Evolutionary conservation across 179 eudicot species (phyloP), one percentile per base, ranked within the genome.

Genomic region (Sideroxylon spinosum): DNA sequence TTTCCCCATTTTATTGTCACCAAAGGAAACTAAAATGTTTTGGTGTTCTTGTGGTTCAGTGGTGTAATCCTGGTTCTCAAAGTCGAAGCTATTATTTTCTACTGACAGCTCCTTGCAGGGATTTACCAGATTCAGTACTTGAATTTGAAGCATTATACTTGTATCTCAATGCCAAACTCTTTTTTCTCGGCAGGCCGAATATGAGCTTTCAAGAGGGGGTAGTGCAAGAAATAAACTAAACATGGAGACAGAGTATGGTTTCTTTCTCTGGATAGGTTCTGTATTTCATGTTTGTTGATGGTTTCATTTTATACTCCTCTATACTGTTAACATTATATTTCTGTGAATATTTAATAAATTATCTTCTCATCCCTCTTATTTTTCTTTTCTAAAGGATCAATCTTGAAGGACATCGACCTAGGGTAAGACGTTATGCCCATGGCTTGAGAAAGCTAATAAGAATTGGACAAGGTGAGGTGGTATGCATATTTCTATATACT

Each of bases 351-450:
- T 65, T 19, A 76, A 19, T 37, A 9, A 17, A 52, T 56, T 68
- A 59, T 80, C 64, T 32, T 29, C 61, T 68, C 0, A 67, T 32
- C 69, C 61, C 32, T 46, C 64, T 80, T 79, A 80, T 69, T 73
- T 76, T 77, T 65, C 61, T 78, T 83, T 81, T 37, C 74, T 20
- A 78, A 87, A 96, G 99, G 89, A 90, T 96, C 78, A 83, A 92
- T 87, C 98, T 96, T 78, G 98, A 92, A 75, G 93, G 88, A 29
- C 98, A 89, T 87, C 97, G 93, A 22, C 98, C 81, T 76, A 90
- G 92, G 84, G 95, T 96, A 86, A 89, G 93, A 89, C 88, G 85
- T 73, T 94, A 92, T 84, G 97, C 99, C 25, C 86, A 86, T 85
- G 96, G 93, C 64, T 81, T 96, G 77, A 96, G 83, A 81, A 92